phyloP scores from a whole-genome alignment of 306 rosid species.

The Spatholobus suberectus region DNA sequence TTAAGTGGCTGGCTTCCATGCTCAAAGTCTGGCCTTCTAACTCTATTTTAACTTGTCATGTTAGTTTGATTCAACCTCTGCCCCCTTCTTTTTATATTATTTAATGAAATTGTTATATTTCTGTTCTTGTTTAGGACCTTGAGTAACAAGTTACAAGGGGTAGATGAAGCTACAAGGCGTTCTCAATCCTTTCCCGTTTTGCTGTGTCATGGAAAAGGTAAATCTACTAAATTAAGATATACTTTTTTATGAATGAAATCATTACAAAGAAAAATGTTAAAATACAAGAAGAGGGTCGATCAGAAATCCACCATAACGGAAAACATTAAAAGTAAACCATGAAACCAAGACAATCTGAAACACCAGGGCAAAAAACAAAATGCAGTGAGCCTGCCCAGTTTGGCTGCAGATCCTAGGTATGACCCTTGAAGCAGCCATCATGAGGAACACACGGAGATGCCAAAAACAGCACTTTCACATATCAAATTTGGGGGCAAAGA shows the following conservation, averaged over 20 bases:
- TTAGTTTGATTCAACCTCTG: slow-evolving; percentile 4
- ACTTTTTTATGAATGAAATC: not conserved
- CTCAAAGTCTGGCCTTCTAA: slow-evolving; percentile 69
- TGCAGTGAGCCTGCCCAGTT: not conserved
- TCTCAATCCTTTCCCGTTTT: slow-evolving; percentile 80
- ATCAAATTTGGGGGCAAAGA: not conserved
- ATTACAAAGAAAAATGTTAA: not conserved
- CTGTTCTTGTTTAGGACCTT: slow-evolving; percentile 63
- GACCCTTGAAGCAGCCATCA: not conserved
- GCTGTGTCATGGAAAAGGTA: slow-evolving; percentile 97
- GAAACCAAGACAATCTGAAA: not conserved
- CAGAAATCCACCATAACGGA: not conserved
- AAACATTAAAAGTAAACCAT: not conserved
- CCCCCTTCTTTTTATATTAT: slow-evolving; percentile 3
- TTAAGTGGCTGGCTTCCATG: slow-evolving; percentile 99
- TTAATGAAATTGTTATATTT: slow-evolving; percentile 31
- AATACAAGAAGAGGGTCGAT: not conserved
- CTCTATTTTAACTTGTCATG: slow-evolving; percentile 31
- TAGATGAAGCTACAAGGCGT: slow-evolving; percentile 67
- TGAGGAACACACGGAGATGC: not conserved
- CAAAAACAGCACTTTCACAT: not conserved
- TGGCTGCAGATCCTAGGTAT: not conserved
- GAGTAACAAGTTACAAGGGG: slow-evolving; percentile 67
- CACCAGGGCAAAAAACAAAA: not conserved
- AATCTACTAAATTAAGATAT: not conserved